Percentiles rank a stretch among this genome's conserved stretches.
These are phyloP conservation scores for Cutaneotrichosporon sp. DNA, from an alignment of 1,284 basidiomycete genomes.

Conservation along the genomic window DNA sequence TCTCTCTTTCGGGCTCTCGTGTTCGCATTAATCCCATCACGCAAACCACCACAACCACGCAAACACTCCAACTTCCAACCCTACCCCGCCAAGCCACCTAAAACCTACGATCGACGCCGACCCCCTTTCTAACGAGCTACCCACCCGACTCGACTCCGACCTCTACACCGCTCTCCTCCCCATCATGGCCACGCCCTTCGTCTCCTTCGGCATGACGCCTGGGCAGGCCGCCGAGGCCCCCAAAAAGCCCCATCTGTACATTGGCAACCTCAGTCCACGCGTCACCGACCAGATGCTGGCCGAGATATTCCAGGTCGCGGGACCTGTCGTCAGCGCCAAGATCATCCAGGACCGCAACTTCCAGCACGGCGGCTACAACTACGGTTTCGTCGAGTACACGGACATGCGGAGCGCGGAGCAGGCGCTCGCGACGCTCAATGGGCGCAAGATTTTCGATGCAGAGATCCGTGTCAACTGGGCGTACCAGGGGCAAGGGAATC, in stretches of 20 bases:
- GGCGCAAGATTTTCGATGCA: slow-evolving; percentile 95
- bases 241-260: slow-evolving; percentile 79
- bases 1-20: slow-evolving; percentile 5
- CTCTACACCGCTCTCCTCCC: neutral
- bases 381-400: slow-evolving; percentile 96
- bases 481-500: slow-evolving; percentile 80
- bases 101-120: neutral
- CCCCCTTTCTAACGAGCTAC: neutral
- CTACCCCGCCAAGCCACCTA: neutral
- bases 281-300: slow-evolving; percentile 72
- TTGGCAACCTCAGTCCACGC: slow-evolving; percentile 90
- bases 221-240: slow-evolving; percentile 28
- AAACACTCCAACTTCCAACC: neutral
- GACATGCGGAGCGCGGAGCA: slow-evolving; percentile 97
- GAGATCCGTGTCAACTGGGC: slow-evolving; percentile 98
- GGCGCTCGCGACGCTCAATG: slow-evolving; percentile 91
- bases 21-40: neutral
- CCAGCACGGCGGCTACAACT: slow-evolving; percentile 95
- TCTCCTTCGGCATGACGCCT: slow-evolving; percentile 1
- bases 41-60: neutral
- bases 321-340: slow-evolving; percentile 93
- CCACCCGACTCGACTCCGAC: neutral
- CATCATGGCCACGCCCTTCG: neutral
- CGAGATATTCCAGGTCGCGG: slow-evolving; percentile 93
- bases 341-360: slow-evolving; percentile 98